phyloP scores from a whole-genome alignment of 148 eudicot species.

The Cornus florida region DNA sequence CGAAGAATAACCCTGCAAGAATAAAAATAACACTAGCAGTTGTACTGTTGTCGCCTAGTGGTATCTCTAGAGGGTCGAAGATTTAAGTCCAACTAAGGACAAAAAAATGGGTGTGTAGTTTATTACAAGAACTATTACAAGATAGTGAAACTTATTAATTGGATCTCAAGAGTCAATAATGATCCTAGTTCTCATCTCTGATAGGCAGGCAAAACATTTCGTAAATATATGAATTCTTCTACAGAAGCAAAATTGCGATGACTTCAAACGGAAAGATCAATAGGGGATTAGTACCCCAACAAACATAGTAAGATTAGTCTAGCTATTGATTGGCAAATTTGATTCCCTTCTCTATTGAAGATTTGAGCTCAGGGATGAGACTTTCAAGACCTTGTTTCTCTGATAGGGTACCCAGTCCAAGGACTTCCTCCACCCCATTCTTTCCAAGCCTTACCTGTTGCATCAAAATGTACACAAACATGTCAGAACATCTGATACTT shows the following conservation, averaged over 20 bases:
- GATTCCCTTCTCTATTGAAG: conserved; percentile 73
- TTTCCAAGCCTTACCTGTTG: conserved; percentile 80
- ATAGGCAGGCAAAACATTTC: not conserved
- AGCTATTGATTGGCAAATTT: conserved; percentile 42
- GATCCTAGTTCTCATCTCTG: not conserved
- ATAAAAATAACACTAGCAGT: not conserved
- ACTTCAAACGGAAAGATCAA: not conserved
- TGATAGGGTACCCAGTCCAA: conserved; percentile 59
- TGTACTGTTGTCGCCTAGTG: too few relatives aligned
- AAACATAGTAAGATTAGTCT: not conserved
- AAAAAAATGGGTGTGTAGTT: not conserved
- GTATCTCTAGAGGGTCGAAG: too few relatives aligned
- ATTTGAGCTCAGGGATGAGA: conserved; percentile 54
- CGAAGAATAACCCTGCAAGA: not conserved
- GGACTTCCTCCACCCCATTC: conserved; percentile 75
- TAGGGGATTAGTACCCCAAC: not conserved
- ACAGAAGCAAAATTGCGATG: conserved; percentile 4
- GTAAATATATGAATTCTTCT: not conserved
- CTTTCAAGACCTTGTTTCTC: conserved; percentile 61
- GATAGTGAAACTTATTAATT: not conserved
- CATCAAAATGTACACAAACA: not conserved
- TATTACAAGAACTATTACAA: not conserved
- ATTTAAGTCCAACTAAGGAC: too few relatives aligned
- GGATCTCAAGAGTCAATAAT: not conserved
- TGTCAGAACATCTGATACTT: not conserved